Base-by-base conservation (phyloP, 164 flowering plant species). In the Chimonanthus praecox region DNA sequence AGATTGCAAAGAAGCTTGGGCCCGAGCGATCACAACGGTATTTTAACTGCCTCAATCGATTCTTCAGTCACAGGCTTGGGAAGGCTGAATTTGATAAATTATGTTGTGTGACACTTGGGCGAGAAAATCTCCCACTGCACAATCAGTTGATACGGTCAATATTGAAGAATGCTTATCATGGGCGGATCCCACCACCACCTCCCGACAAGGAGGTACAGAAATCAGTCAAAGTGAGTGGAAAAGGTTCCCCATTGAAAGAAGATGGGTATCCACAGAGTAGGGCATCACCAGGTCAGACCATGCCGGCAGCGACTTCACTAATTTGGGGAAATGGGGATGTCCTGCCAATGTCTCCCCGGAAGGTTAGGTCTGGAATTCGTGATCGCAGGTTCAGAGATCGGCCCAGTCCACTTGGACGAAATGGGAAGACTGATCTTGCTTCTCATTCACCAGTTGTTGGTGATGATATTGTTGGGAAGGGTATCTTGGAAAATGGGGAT, bases 1-100 rank as follows among this genome's bases (percentile, higher is more conserved):
- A 87, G 84, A 81, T 95, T 73, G 89, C 85, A 78, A 93, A 91
- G 89, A 92, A 84, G 78, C 78, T 95, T 66, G 99, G 99, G 70
- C 85, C 82, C 2, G 97, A 95, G 75, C 84, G 85, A 75, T 87
- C 94, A 9, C 85, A 85, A 70, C 83, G 80, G 67, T 95, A 95
- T 50, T 95, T 92, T 71, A 74, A 80, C 74, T 78, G 76, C 77
- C 78, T 95, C 83, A 82, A 87, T 73, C 87, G 83, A 77, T 84
- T 92, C 60, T 78, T 95, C 69, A 90, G 87, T 72, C 90, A 83
- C 84, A 93, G 88, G 83, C 67, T 93, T 72, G 87, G 87, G 73
- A 95, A 93, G 83, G 78, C 63, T 70, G 94, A 93, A 63, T 93
- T 93, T 78, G 88, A 90, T 68, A 89, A 86, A 84, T 78, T 84